phyloP scores from a whole-genome alignment of 257 asterid species.

The Fraxinus quadrangulata region DNA sequence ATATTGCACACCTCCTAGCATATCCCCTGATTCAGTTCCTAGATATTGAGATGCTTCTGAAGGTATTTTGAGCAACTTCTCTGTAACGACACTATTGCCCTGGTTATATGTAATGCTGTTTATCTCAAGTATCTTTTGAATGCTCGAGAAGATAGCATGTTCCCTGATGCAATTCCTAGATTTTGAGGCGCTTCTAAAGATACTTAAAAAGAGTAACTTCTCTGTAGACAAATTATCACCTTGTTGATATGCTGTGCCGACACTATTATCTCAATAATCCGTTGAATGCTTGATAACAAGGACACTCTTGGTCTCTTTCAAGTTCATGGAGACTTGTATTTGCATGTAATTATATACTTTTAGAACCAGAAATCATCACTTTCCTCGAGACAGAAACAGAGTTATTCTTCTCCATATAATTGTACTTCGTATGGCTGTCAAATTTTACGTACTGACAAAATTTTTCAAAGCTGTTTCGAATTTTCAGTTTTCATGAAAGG shows the following conservation, averaged over 20 bases:
- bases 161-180: no score
- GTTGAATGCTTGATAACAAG: background rate
- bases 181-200: background rate
- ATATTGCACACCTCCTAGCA: background rate
- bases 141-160: no score
- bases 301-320: background rate
- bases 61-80: background rate
- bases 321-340: background rate
- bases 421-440: background rate
- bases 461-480: background rate
- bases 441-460: background rate
- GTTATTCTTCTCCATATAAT: background rate
- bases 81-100: background rate
- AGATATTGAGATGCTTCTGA: background rate
- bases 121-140: no score
- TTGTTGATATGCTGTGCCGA: background rate
- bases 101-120: background rate
- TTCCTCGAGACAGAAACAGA: background rate
- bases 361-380: background rate
- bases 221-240: background rate
- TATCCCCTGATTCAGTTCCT: background rate
- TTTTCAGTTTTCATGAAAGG: background rate
- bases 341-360: background rate
- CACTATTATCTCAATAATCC: slow-evolving; percentile 1
- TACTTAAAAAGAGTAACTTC: background rate